A percentile compares a stretch with the other conserved stretches of the same genome.
phyloP scores from a whole-genome alignment of 2,329 filamentous ascomycete species.

The Ilyonectria mors-panacis region DNA sequence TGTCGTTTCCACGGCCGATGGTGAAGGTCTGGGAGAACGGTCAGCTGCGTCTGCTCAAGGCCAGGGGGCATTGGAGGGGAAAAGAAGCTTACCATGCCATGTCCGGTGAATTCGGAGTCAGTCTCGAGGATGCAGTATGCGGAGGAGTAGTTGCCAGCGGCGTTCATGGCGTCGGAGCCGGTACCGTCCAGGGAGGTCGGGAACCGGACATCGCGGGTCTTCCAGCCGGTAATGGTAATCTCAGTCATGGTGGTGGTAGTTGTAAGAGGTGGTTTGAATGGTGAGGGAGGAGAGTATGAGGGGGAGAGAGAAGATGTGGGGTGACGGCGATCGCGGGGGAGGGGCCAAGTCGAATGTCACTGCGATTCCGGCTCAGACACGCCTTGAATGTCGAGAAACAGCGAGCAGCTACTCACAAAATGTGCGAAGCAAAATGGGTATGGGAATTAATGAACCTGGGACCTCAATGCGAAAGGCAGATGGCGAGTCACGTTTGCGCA shows the following conservation, averaged over 20 bases:
- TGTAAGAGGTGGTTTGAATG: constrained; percentile 9
- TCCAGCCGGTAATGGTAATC: constrained; percentile 81
- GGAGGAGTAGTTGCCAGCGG: constrained; percentile 90
- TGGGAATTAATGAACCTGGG: background rate
- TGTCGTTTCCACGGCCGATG: constrained; percentile 91
- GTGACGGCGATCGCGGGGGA: constrained; percentile 43
- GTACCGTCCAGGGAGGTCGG: constrained; percentile 96
- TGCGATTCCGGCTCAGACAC: constrained; percentile 2
- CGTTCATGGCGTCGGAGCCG: constrained; percentile 98
- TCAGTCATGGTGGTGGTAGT: constrained; percentile 54
- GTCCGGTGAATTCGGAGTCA: constrained; percentile 78
- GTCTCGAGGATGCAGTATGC: constrained; percentile 95
- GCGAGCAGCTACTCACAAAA: background rate
- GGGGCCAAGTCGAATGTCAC: constrained; percentile 22
- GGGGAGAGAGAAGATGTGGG: constrained; percentile 34
- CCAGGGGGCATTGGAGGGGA: background rate
- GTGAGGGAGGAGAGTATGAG: constrained; percentile 23
- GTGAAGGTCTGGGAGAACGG: constrained; percentile 74
- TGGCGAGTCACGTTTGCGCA: constrained; percentile 16
- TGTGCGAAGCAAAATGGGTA: background rate
- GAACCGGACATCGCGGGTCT: constrained; percentile 82
- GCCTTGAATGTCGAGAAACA: background rate
- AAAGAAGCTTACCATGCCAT: constrained; percentile 77
- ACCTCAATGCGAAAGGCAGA: background rate
- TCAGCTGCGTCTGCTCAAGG: background rate